These are phyloP conservation scores for Punica granatum DNA, from an alignment of 345 rosid species.

Conservation along the genomic window DNA sequence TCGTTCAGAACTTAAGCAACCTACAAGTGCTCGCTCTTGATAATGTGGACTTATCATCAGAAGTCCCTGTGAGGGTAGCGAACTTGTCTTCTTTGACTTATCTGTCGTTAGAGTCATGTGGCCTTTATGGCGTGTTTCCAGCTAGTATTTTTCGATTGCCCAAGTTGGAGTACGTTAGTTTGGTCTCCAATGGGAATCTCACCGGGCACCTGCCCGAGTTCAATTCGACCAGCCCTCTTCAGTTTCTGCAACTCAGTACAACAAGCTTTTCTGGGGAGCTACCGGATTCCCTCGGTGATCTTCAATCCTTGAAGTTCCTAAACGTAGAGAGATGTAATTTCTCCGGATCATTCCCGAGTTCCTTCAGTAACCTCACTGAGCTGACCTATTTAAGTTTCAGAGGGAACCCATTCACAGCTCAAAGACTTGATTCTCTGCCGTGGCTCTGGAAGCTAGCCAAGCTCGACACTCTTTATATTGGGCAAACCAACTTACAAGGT, in stretches of 20 bases:
- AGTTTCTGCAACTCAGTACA: background rate
- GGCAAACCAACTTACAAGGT: background rate
- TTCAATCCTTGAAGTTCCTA: background rate
- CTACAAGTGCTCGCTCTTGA: background rate
- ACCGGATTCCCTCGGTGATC: background rate
- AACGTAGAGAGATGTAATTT: background rate
- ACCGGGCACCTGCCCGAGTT: background rate
- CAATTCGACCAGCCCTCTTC: background rate
- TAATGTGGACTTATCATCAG: background rate
- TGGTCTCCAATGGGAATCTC: background rate
- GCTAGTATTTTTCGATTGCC: background rate
- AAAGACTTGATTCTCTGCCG: background rate
- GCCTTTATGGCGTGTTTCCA: background rate
- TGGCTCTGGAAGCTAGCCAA: background rate
- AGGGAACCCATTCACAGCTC: background rate
- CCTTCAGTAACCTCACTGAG: slow-evolving; percentile 16
- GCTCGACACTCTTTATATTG: background rate
- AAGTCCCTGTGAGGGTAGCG: background rate
- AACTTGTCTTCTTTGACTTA: background rate
- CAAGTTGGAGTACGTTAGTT: background rate
- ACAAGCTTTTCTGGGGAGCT: slow-evolving; percentile 12
- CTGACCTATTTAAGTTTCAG: background rate
- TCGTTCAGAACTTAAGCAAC: background rate
- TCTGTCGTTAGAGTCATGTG: background rate
- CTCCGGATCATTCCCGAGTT: slow-evolving; percentile 5